Percentiles rank a stretch among this genome's conserved stretches.
These are phyloP conservation scores for Lentinula raphanica DNA, from an alignment of 768 basidiomycete species.

Conservation along the genomic window DNA sequence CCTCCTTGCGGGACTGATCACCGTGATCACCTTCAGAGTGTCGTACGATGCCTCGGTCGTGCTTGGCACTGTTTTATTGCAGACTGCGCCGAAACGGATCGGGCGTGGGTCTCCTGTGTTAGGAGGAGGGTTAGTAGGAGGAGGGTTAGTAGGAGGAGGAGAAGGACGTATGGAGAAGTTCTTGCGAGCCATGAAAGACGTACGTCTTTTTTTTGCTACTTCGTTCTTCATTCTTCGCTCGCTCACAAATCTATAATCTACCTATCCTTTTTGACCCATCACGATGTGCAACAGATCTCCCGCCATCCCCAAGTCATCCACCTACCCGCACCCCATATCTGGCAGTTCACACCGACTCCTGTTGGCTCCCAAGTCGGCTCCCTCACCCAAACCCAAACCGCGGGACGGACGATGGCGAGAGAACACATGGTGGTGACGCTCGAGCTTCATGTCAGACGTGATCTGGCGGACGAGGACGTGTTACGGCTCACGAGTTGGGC, in stretches of 20 bases:
- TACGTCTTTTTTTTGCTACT: slow-evolving; percentile 27
- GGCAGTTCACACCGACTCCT: slow-evolving; percentile 66
- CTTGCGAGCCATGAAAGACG: slow-evolving; percentile 76
- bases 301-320: slow-evolving; percentile 79
- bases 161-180: slow-evolving; percentile 63
- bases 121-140: slow-evolving; percentile 28
- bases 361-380: slow-evolving; percentile 13
- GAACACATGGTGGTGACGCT: slow-evolving; percentile 67
- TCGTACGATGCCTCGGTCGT: slow-evolving; percentile 82
- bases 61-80: slow-evolving; percentile 81
- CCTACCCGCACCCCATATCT: slow-evolving; percentile 81
- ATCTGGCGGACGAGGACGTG: slow-evolving; percentile 66
- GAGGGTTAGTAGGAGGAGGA: slow-evolving; percentile 47
- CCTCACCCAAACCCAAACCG: background rate
- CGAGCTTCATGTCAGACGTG: slow-evolving; percentile 67
- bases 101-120: slow-evolving; percentile 35
- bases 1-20: slow-evolving; percentile 72
- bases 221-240: background rate
- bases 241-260: background rate
- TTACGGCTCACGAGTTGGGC: slow-evolving; percentile 72
- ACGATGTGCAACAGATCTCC: slow-evolving; percentile 50
- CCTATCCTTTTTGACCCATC: too few relatives aligned
- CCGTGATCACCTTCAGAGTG: slow-evolving; percentile 72
- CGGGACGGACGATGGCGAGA: background rate
- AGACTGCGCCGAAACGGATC: slow-evolving; percentile 77